Conservation (phyloP, 2,329 filamentous ascomycete species). For the Pseudogymnoascus sp. region DNA sequence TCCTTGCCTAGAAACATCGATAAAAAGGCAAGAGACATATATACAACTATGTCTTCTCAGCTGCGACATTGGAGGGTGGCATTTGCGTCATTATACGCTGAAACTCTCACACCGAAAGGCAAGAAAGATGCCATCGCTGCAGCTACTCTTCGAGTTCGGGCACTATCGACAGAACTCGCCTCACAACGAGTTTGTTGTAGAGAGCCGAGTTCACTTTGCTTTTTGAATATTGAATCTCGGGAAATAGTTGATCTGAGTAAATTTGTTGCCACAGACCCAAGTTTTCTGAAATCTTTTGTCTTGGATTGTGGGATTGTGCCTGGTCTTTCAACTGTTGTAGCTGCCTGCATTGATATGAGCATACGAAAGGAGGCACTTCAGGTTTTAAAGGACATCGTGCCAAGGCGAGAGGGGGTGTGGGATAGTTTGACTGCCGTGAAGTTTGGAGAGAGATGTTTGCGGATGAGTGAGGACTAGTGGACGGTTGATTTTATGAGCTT, state of each 20-base stretch:
- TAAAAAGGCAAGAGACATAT: neutral
- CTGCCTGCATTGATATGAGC: constrained; percentile 13
- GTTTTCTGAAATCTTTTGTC: constrained; percentile 18
- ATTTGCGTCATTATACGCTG: constrained; percentile 17
- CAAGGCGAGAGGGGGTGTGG: constrained; percentile 21
- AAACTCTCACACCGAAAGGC: constrained; percentile 2
- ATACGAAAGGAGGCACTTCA: constrained; percentile 19
- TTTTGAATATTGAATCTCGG: constrained; percentile 12
- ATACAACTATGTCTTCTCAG: constrained; percentile 7
- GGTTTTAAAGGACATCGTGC: constrained; percentile 15
- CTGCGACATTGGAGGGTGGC: constrained; percentile 17
- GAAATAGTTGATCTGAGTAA: constrained; percentile 18
- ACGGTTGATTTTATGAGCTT: neutral
- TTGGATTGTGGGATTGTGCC: constrained; percentile 21
- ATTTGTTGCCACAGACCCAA: constrained; percentile 13
- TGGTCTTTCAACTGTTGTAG: constrained; percentile 18
- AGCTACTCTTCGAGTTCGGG: constrained; percentile 16
- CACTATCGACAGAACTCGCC: constrained; percentile 15
- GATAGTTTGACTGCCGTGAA: constrained; percentile 16
- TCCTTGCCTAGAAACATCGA: neutral
- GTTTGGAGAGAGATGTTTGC: constrained; percentile 14
- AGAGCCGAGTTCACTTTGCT: neutral
- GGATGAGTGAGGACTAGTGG: neutral
- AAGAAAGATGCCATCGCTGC: constrained; percentile 17
- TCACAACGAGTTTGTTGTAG: constrained; percentile 13